A percentile compares a stretch with the other conserved stretches of the same genome.
Conservation (phyloP, 2,329 filamentous ascomycete species). For the Tolypocladium tropicale region DNA sequence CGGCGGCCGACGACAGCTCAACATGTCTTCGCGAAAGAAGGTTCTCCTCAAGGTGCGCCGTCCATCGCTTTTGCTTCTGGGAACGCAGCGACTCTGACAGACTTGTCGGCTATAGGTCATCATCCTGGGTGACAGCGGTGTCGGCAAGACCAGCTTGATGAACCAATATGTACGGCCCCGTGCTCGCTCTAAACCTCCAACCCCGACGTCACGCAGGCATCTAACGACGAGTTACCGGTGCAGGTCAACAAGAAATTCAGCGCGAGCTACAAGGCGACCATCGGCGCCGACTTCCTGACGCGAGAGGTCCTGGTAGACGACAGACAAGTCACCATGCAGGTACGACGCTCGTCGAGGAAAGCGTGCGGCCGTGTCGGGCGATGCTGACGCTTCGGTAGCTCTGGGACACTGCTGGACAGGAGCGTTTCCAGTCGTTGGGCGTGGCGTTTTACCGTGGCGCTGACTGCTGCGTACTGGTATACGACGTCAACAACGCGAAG, state of each 20-base stretch:
- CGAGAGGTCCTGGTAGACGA: conserved; percentile 97
- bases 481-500: conserved; percentile 98
- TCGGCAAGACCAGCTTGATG: conserved; percentile 99
- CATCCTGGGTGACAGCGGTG: conserved; percentile 96
- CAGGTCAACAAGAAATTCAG: conserved; percentile 99
- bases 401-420: conserved; percentile 96
- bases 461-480: conserved; percentile 95
- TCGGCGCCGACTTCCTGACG: conserved; percentile 95
- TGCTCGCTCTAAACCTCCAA: conserved; percentile 3
- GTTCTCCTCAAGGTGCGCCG: conserved; percentile 69
- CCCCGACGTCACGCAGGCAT: background rate
- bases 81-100: background rate
- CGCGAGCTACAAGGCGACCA: conserved; percentile 98
- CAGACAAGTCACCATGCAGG: conserved; percentile 96
- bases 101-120: conserved; percentile 60
- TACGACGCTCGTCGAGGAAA: conserved; percentile 25
- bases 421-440: conserved; percentile 92
- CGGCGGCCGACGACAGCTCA: conserved; percentile 16
- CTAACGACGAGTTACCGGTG: background rate
- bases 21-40: conserved; percentile 79
- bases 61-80: too few species aligned
- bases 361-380: conserved; percentile 5
- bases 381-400: conserved; percentile 45
- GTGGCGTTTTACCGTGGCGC: conserved; percentile 96
- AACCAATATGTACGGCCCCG: conserved; percentile 90